Conservation (phyloP, 129 eudicot species). For the Solidago caesia region DNA sequence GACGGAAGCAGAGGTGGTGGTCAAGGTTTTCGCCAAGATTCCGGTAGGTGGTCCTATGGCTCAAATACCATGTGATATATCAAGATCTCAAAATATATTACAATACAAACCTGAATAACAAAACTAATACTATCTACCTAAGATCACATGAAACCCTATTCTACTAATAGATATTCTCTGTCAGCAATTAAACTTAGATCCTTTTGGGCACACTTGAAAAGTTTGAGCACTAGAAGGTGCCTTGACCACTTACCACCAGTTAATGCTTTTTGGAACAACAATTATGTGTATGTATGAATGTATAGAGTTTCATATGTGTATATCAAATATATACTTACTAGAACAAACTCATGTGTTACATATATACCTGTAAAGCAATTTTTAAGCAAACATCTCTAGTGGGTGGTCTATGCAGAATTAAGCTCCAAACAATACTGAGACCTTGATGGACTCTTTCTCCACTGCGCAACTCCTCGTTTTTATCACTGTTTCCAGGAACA, state of each 20-base stretch:
- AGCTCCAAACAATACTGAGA: slow-evolving; percentile 88
- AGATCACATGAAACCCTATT: too few relatives aligned
- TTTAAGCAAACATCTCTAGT: slow-evolving; percentile 67
- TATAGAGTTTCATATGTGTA: background rate
- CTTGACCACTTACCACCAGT: background rate
- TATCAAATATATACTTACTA: background rate
- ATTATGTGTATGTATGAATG: background rate
- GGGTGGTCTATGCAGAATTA: slow-evolving; percentile 85
- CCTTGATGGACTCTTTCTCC: slow-evolving; percentile 98
- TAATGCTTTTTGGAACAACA: background rate
- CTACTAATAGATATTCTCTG: too few relatives aligned
- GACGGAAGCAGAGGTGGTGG: too few relatives aligned
- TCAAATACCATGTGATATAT: too few relatives aligned
- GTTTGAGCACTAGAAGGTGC: background rate
- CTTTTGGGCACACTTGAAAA: background rate
- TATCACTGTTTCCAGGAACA: slow-evolving; percentile 68
- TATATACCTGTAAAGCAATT: slow-evolving; percentile 78
- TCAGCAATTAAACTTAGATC: background rate
- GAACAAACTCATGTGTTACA: background rate
- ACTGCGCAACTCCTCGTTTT: slow-evolving; percentile 63
- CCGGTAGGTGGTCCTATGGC: too few relatives aligned
- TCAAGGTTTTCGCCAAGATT: too few relatives aligned
- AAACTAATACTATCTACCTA: too few relatives aligned
- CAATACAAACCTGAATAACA: too few relatives aligned
- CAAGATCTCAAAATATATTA: too few relatives aligned